Conservation (phyloP, 352 stramenopile species). For the Blastocystis sp. region DNA sequence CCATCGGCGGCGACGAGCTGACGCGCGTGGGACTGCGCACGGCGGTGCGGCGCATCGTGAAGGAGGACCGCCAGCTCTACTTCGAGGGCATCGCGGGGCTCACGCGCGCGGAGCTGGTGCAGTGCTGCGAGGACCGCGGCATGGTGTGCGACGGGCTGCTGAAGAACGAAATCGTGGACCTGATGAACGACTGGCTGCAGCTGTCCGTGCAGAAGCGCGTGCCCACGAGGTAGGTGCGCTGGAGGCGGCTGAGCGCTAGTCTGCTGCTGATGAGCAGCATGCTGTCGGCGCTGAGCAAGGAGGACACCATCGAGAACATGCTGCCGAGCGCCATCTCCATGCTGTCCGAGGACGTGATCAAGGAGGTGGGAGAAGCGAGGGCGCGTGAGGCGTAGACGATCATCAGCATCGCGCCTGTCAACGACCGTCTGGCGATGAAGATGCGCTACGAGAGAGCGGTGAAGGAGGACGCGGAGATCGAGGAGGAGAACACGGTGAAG, state of each 20-base stretch:
- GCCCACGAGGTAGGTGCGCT: neutral
- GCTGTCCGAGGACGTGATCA: slow-evolving; percentile 62
- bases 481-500: slow-evolving; percentile 57
- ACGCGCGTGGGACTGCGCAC: slow-evolving; percentile 26
- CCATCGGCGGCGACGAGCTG: slow-evolving; percentile 44
- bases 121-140: slow-evolving; percentile 48
- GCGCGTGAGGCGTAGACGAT: slow-evolving; percentile 45
- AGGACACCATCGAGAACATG: slow-evolving; percentile 36
- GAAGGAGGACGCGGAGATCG: slow-evolving; percentile 62
- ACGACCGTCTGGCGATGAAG: slow-evolving; percentile 41
- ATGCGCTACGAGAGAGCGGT: slow-evolving; percentile 65
- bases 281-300: slow-evolving; percentile 26
- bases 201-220: slow-evolving; percentile 46
- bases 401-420: slow-evolving; percentile 36
- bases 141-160: slow-evolving; percentile 32
- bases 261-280: slow-evolving; percentile 61
- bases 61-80: slow-evolving; percentile 59
- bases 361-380: slow-evolving; percentile 26
- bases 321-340: slow-evolving; percentile 51
- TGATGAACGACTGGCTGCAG: slow-evolving; percentile 68
- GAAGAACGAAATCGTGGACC: slow-evolving; percentile 40
- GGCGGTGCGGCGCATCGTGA: slow-evolving; percentile 12
- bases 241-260: neutral
- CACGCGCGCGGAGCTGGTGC: slow-evolving; percentile 26
- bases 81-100: slow-evolving; percentile 56